phyloP scores from a whole-genome alignment of 2,329 filamentous ascomycete species.

The Cytospora mali region DNA sequence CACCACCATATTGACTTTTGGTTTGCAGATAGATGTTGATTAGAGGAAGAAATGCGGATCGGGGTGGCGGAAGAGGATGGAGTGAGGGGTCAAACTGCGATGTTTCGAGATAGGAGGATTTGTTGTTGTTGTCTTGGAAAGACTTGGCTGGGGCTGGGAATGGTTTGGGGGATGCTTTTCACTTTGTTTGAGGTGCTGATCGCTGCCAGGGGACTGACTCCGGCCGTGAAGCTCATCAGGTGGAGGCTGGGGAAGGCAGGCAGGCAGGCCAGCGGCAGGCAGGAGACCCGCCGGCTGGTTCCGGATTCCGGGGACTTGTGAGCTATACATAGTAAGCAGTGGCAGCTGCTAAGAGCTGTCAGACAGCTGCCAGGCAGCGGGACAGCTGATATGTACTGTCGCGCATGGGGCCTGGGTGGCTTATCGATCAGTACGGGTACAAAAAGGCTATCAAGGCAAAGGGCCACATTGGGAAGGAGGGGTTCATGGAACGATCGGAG shows the following conservation, averaged over 20 bases:
- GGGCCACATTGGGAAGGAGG: slow-evolving; percentile 20
- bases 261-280: no score
- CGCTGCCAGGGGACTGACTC: neutral
- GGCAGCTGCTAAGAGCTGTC: neutral
- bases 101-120: neutral
- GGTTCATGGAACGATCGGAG: slow-evolving; percentile 11
- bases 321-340: neutral
- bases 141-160: neutral
- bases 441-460: neutral
- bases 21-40: slow-evolving; percentile 11
- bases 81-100: neutral
- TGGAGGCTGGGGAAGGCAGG: neutral
- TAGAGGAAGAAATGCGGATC: neutral
- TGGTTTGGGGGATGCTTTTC: no score
- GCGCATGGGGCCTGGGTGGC: neutral
- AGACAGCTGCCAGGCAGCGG: neutral
- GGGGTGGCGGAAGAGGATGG: neutral
- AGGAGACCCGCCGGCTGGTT: no score
- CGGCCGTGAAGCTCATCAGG: no score
- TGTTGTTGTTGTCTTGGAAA: neutral
- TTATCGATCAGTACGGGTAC: neutral
- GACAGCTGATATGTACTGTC: neutral
- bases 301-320: neutral
- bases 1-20: slow-evolving; percentile 36
- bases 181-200: slow-evolving; percentile 8